Conservation (phyloP, 176 grass and related monocot species). For the Puya raimondii region DNA sequence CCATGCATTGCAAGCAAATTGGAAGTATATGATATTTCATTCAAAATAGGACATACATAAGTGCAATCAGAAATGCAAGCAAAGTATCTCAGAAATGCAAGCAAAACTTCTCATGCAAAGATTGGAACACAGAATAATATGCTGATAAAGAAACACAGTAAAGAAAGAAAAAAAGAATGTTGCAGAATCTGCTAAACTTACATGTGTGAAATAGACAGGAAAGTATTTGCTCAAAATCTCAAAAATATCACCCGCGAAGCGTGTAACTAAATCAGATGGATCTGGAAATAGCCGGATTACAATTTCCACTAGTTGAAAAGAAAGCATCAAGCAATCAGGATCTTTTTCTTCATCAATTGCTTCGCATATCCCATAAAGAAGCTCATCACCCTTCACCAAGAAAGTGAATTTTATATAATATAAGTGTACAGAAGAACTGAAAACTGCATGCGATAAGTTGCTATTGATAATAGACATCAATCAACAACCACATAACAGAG, state of each 20-base stretch:
- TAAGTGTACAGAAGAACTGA: background rate
- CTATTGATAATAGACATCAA: no score
- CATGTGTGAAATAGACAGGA: conserved; percentile 92
- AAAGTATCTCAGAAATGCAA: no score
- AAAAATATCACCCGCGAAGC: conserved; percentile 57
- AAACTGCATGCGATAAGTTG: no score
- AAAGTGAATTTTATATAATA: conserved; percentile 10
- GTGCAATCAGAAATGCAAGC: no score
- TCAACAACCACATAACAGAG: no score
- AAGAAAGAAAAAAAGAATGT: background rate
- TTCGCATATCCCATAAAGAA: conserved; percentile 55
- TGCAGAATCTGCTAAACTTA: conserved; percentile 32
- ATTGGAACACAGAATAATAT: no score
- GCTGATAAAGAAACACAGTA: background rate
- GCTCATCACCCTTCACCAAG: conserved; percentile 55
- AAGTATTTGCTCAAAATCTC: conserved; percentile 89
- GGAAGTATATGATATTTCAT: no score
- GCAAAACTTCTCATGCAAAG: no score
- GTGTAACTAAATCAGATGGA: conserved; percentile 43
- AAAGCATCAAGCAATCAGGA: conserved; percentile 70
- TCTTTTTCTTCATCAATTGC: conserved; percentile 90
- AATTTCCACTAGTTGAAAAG: conserved; percentile 58
- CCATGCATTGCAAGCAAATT: background rate
- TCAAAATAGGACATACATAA: no score
- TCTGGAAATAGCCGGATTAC: conserved; percentile 50